A percentile compares a stretch with the other conserved stretches of the same genome.
These are phyloP conservation scores for Trichomonas vaginalis DNA, from an alignment of 208 protist species.

Conservation along the genomic window DNA sequence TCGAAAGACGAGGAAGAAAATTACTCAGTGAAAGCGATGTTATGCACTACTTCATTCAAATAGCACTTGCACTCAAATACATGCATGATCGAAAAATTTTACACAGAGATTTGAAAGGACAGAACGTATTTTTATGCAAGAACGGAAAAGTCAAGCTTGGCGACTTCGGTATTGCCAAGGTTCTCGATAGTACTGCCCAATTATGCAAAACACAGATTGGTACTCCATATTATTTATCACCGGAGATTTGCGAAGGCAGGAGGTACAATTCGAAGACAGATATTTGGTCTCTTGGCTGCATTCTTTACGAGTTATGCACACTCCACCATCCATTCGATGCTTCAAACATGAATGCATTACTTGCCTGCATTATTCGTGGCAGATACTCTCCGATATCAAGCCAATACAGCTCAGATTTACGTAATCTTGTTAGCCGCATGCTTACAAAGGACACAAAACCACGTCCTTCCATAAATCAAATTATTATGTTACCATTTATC, in stretches of 20 bases:
- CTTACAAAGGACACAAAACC: neutral
- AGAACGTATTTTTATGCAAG: slow-evolving; percentile 51
- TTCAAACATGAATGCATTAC: neutral
- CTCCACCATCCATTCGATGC: neutral
- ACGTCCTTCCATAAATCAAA: neutral
- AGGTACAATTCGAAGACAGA: neutral
- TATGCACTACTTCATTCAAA: neutral
- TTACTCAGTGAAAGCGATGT: neutral
- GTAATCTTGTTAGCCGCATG: neutral
- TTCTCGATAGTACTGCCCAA: neutral
- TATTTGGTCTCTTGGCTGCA: slow-evolving; percentile 11
- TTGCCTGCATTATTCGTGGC: neutral
- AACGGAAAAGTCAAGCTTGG: slow-evolving; percentile 43
- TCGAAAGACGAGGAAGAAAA: neutral
- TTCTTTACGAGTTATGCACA: slow-evolving; percentile 3
- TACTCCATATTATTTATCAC: slow-evolving; percentile 18
- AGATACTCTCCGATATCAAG: neutral
- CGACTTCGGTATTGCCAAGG: slow-evolving; percentile 50
- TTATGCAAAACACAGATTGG: neutral
- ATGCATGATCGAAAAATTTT: slow-evolving; percentile 7
- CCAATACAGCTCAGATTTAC: neutral
- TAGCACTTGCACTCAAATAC: neutral
- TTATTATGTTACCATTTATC: neutral
- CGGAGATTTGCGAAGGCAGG: neutral
- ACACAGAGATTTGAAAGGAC: slow-evolving; percentile 59